Base-by-base conservation (phyloP, 176 grass and related monocot genomes). In the Aegilops sharonensis region DNA sequence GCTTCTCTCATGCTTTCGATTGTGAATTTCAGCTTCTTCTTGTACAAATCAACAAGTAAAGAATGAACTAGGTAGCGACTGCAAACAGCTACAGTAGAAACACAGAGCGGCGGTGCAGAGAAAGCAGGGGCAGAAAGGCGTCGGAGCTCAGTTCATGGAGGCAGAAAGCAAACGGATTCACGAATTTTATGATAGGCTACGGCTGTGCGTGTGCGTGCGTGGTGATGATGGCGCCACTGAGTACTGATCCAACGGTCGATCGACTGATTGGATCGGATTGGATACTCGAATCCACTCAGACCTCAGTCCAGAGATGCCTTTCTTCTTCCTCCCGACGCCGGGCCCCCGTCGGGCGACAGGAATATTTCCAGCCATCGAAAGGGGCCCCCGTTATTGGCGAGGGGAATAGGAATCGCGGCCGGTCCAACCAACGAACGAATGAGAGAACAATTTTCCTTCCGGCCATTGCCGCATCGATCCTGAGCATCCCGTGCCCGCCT, bases 81-180 rank as follows among this genome's bases (percentile, higher is more conserved):
- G 36, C 10, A 62, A 72, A 62, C 39, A 61, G 9, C 6, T 57
- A 21, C 18, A 62, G 83, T 57, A 1, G 18, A 36, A 5, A 10
- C 29, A 25, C 63, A 73, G 50, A 60, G 83, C 66, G 84, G 72
- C 17, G 14, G 4, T 1, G 45, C 5, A 39, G 79, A 61, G 74
- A 50, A 81, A 86, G 76, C 18, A 42, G 68, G 75, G 37, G 71
- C 42, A 89, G 85, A 89, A 89, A 87, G 87, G 68, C 29, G 23
- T 2, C 7, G 17, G 18, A 71, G 2, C 67, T 87, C 57, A 81
- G 79, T 87, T 78, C 34, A 30, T 12, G 48, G 47, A 48, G 73
- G 81, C 47, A 65, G 64, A 77, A 89, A 88, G 82, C 31, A 45
- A 57, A 56, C 6, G 31, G 18, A n/a, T 7, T 15, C 15, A 68